These are phyloP conservation scores for Lactifluus volemus DNA, from an alignment of 768 basidiomycete species.

Conservation along the genomic window DNA sequence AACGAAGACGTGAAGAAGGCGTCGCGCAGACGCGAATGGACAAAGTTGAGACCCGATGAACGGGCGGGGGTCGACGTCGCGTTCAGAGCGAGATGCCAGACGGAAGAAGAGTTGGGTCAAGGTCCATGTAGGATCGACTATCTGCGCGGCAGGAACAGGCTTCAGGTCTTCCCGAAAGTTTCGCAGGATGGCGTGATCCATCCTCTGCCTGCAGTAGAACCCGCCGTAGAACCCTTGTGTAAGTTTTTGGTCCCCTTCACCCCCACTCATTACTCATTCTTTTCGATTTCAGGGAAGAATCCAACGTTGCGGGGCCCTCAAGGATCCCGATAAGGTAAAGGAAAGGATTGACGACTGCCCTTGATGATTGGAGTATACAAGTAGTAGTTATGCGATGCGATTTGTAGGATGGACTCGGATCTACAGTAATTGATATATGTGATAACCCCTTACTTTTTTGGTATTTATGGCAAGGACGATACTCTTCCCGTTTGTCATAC, in stretches of 20 bases:
- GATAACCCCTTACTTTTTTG: too few species aligned
- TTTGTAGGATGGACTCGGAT: too few species aligned
- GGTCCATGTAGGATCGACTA: slow-evolving; percentile 12
- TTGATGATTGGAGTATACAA: not conserved
- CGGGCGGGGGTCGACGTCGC: not conserved
- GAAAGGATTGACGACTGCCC: not conserved
- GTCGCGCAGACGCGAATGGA: slow-evolving; percentile 13
- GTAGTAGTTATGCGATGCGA: too few species aligned
- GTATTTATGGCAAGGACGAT: too few species aligned
- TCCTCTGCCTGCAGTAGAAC: not conserved
- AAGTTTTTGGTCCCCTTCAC: not conserved
- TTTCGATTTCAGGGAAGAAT: not conserved
- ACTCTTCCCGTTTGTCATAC: too few species aligned
- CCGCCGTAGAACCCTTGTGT: not conserved
- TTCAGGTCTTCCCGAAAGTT: slow-evolving; percentile 8
- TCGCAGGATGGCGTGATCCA: slow-evolving; percentile 4
- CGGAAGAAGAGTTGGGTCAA: slow-evolving; percentile 10
- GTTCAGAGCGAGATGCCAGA: slow-evolving; percentile 5
- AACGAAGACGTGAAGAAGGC: not conserved
- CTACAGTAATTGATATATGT: too few species aligned
- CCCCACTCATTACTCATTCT: too few species aligned
- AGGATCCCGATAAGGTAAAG: slow-evolving; percentile 7
- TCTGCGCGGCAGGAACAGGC: slow-evolving; percentile 5
- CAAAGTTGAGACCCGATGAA: not conserved
- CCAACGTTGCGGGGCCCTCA: slow-evolving; percentile 9